Conservation (phyloP, 176 grass and related monocot genomes). For the Oryza coarctata region DNA sequence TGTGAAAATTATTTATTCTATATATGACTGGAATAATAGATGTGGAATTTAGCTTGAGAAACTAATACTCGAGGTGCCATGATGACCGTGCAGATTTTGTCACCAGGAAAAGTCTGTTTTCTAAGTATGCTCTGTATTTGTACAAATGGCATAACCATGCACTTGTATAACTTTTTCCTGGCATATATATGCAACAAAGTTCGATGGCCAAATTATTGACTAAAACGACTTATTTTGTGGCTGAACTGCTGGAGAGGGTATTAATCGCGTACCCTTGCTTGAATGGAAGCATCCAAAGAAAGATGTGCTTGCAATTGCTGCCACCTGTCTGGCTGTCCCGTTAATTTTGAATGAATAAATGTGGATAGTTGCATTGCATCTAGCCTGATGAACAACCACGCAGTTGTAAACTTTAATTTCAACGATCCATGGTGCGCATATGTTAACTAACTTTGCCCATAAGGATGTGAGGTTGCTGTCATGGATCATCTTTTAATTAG, state of each 20-base stretch:
- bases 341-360: constrained; percentile 2
- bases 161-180: too few relatives aligned
- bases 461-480: constrained; percentile 19
- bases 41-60: too few relatives aligned
- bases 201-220: background rate
- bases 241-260: background rate
- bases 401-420: constrained; percentile 29
- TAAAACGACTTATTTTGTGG: background rate
- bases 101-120: too few relatives aligned
- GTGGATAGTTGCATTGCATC: background rate
- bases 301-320: background rate
- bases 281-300: background rate
- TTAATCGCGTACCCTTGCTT: background rate
- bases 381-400: constrained; percentile 21
- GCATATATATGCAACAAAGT: too few relatives aligned
- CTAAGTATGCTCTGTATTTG: too few relatives aligned
- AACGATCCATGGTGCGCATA: background rate
- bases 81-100: too few relatives aligned
- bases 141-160: too few relatives aligned
- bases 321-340: background rate
- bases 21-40: too few relatives aligned
- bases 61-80: too few relatives aligned
- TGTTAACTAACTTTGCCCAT: background rate
- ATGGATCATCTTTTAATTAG: constrained; percentile 6
- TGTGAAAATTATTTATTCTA: too few relatives aligned